Evolutionary conservation across 2,329 filamentous ascomycete genomes (phyloP).

Genomic region (Escovopsis sp.): DNA sequence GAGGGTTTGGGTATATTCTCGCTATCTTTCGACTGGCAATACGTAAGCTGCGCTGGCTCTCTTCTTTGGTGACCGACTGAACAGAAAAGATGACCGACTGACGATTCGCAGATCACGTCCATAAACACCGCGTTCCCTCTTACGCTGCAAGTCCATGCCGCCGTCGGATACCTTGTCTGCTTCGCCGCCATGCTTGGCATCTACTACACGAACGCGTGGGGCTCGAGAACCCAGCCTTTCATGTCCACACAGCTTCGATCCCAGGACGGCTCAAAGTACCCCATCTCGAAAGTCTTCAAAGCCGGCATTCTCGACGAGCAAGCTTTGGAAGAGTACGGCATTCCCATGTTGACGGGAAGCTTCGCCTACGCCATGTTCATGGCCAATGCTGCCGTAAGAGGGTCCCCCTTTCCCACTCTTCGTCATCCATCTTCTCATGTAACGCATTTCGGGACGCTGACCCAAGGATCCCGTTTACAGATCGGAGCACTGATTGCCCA

Average conservation of each 20-base stretch:
- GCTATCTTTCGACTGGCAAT: constrained; percentile 40
- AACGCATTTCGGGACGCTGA: too few relatives aligned
- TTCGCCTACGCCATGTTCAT: constrained; percentile 41
- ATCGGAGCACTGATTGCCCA: constrained; percentile 41
- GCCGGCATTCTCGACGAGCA: constrained; percentile 26
- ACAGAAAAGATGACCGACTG: neutral
- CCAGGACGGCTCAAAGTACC: constrained; percentile 26
- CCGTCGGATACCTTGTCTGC: constrained; percentile 32
- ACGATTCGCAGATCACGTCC: constrained; percentile 32
- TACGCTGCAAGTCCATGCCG: constrained; percentile 31
- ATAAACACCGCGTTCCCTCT: constrained; percentile 38
- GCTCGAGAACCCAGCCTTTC: constrained; percentile 31
- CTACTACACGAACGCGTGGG: constrained; percentile 36
- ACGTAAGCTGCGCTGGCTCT: constrained; percentile 20
- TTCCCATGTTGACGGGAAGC: constrained; percentile 31
- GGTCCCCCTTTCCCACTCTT: too few relatives aligned
- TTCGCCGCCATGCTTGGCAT: constrained; percentile 35
- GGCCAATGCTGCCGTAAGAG: constrained; percentile 37
- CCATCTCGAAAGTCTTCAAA: constrained; percentile 23
- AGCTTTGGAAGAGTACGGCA: constrained; percentile 26
- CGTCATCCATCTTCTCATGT: too few relatives aligned
- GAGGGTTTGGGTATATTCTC: constrained; percentile 35
- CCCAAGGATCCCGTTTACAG: constrained; percentile 11
- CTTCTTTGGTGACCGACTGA: neutral
- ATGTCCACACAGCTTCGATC: constrained; percentile 35